Conservation (phyloP, 306 rosid species). For the barrel medic (Medicago truncatula) region MtrunA17r5.0-ANR NC_053049.1:39626501-39627000, state of each 20-base stretch:
- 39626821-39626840: background rate
- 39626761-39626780: constrained; percentile 8
- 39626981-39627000: background rate
- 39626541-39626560: constrained; percentile 5
- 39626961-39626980: background rate
- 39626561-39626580: background rate
- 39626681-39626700: constrained; percentile 44
- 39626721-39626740: background rate
- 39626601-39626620: constrained; percentile 46
- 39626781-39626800: background rate
- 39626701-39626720: constrained; percentile 8
- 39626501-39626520: constrained; percentile 49
- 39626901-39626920: constrained; percentile 27
- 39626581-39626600: background rate
- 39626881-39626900: background rate
- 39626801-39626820: background rate
- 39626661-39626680: constrained; percentile 42
- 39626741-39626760: constrained; percentile 30
- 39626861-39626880: too few species aligned
- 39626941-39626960: background rate
- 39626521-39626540: constrained; percentile 51
- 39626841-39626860: background rate
- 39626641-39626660: constrained; percentile 46
- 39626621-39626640: constrained; percentile 34
- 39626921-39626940: constrained; percentile 30